Evolutionary conservation across 2,329 filamentous ascomycete species (phyloP), one percentile per base, ranked within the genome.

Genomic region (Trichoderma sp.): DNA sequence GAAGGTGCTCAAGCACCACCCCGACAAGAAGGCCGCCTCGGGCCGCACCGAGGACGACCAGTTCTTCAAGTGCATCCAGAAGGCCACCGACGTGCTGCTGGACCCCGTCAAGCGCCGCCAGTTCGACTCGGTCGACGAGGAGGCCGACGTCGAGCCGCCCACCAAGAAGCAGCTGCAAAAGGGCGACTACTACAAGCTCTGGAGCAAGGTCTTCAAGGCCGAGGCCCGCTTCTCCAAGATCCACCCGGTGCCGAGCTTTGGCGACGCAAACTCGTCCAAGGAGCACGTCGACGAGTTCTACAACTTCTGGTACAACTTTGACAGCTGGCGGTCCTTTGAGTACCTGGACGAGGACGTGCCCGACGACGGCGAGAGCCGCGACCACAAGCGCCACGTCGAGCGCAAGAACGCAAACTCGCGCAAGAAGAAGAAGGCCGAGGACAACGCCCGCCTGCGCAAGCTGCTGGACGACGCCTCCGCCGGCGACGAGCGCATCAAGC

Each of bases 1-100:
- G 88, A 99, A 99, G 90, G 95, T 99, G 70, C 90, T 99, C 71
- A 94, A 93, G 82, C 95, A 99, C 79, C 95, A 99, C 80, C 95
- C 95, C 68, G 95, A 99, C 79, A 99, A 99, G 89, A 96, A 96
- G 83, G 95, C 96, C 17, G 95, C 95, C 30, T 86, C 89, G 55
- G 95, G 95, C 68, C 86, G 87, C 73, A 86, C 87, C 71, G 93
- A 98, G 74, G 94, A 97, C 79, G 95, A 99, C 79, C 92, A 91
- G 78, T 99, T 99, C 85, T 99, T 99, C 90, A 99, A 99, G 86
- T 99, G 96, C 80, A 99, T 99, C 78, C 96, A 99, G 78, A 97
- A 97, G 80, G 95, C 95, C 65, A 94, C 90, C 73, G 95, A 99
- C 74, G 86, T 98, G 60, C 90, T 99, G 19, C 86, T 92, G 63